Evolutionary conservation across 305 asterid genomes (phyloP), one percentile per base, ranked within the genome.

Genomic region (Fraxinus angustifolia): DNA sequence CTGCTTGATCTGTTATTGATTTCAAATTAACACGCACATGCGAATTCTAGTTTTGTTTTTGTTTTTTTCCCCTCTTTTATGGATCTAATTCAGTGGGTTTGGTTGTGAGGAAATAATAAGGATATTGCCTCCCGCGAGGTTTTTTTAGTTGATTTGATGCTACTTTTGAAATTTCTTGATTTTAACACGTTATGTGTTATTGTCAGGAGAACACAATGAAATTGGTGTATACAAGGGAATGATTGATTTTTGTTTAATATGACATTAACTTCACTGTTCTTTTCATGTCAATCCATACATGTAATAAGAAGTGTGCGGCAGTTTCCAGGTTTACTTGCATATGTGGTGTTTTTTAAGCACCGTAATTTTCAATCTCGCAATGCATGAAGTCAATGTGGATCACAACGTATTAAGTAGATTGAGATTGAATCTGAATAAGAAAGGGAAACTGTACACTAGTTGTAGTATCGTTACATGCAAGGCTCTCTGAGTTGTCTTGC

Each of bases 101-200:
- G 40, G 48, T 73, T 36, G 17, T 6, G 40, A 31, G 75, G 45
- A 70, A 70, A 70, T 70, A 33, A 70, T 4, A 14, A n/a, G 11
- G 33, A n/a, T 34, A 70, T 34, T 30, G 34, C 35, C 14, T 77
- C 26, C 73, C 35, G 3, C 17, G 16, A 4, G 23, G 53, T 3
- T 75, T 6, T 2, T 67, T 80, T 56, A 23, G n/a, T 79, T 33
- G 72, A 79, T 76, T 65, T 81, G 65, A 78, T 36, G 82, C 56
- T 2, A 14, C 6, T 38, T 34, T 21, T 31, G 78, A 42, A 42
- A 17, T 53, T 8, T 33, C 62, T 79, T 42, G 16, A 38, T 26
- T 38, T 53, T 70, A 31, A 14, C 11, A 5, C 75, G 19, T 30
- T 70, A 14, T n/a, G 38, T 4, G 1, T 14, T 33, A 14, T 31